Conservation (phyloP, 805 yeast species). For the Saccharomycopsis guyanensis region DNA sequence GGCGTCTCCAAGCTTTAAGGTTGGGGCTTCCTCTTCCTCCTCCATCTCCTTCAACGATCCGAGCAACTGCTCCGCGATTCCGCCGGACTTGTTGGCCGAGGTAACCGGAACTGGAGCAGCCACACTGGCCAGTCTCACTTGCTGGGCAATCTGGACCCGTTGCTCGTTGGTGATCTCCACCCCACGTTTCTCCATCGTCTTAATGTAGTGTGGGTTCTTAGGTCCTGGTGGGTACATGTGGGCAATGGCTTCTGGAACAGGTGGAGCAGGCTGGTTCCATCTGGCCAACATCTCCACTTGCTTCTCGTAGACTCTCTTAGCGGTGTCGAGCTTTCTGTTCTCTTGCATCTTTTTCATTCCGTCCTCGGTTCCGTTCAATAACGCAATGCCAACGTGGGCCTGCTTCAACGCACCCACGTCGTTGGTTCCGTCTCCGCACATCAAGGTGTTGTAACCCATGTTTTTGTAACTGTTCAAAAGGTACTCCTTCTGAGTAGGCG, state of each 20-base stretch:
- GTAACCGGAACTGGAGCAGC: constrained; percentile 33
- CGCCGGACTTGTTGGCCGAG: constrained; percentile 28
- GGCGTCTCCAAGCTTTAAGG: constrained; percentile 93
- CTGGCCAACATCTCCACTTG: constrained; percentile 70
- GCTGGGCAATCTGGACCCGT: constrained; percentile 49
- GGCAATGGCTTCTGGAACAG: constrained; percentile 81
- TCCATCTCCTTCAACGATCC: constrained; percentile 47
- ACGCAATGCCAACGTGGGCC: constrained; percentile 97
- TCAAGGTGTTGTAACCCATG: constrained; percentile 85
- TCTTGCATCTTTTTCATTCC: constrained; percentile 86
- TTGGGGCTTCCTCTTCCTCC: constrained; percentile 75
- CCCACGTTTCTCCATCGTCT: constrained; percentile 81
- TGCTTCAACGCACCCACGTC: constrained; percentile 99
- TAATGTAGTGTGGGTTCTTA: constrained; percentile 76
- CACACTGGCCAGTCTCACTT: constrained; percentile 34
- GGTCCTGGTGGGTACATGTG: constrained; percentile 97
- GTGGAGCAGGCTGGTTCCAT: constrained; percentile 82
- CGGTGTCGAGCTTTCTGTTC: constrained; percentile 57
- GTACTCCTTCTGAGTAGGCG: constrained; percentile 92
- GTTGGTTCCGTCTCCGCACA: constrained; percentile 99
- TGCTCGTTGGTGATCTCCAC: constrained; percentile 65
- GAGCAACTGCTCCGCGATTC: constrained; percentile 59
- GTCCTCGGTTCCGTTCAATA: constrained; percentile 93
- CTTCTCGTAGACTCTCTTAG: constrained; percentile 67
- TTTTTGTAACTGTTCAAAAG: constrained; percentile 76